These are phyloP conservation scores for Microascus cirrosus DNA, from an alignment of 2,329 filamentous ascomycete species.

Conservation along the genomic window DNA sequence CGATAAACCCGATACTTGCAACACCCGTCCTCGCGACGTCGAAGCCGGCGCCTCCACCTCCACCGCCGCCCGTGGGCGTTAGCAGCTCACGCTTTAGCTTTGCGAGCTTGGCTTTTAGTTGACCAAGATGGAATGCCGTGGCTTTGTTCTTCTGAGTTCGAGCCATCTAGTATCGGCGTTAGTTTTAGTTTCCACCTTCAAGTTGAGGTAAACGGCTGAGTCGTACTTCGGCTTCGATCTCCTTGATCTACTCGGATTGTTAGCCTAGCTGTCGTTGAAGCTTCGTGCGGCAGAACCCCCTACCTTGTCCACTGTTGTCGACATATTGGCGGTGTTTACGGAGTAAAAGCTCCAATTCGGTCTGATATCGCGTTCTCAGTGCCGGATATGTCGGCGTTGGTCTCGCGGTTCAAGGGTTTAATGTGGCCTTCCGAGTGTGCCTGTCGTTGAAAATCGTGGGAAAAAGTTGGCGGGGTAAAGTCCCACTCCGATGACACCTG, in stretches of 20 bases:
- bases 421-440: background rate
- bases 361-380: background rate
- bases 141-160: conserved; percentile 96
- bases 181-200: background rate
- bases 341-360: background rate
- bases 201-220: conserved; percentile 3
- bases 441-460: background rate
- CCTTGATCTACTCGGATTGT: conserved; percentile 63
- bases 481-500: background rate
- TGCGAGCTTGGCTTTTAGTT: conserved; percentile 94
- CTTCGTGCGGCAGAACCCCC: background rate
- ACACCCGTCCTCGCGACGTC: conserved; percentile 97
- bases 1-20: conserved; percentile 93
- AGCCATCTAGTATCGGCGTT: conserved; percentile 57
- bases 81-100: conserved; percentile 95
- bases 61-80: conserved; percentile 77
- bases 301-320: conserved; percentile 96
- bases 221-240: conserved; percentile 86
- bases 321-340: conserved; percentile 50
- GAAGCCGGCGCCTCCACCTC: conserved; percentile 77
- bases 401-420: background rate
- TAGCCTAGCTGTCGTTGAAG: conserved; percentile 13
- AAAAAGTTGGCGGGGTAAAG: background rate
- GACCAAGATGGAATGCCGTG: conserved; percentile 85
- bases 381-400: background rate